Base-by-base conservation (phyloP, 768 basidiomycete genomes). In the Naganishia vishniacii region DNA sequence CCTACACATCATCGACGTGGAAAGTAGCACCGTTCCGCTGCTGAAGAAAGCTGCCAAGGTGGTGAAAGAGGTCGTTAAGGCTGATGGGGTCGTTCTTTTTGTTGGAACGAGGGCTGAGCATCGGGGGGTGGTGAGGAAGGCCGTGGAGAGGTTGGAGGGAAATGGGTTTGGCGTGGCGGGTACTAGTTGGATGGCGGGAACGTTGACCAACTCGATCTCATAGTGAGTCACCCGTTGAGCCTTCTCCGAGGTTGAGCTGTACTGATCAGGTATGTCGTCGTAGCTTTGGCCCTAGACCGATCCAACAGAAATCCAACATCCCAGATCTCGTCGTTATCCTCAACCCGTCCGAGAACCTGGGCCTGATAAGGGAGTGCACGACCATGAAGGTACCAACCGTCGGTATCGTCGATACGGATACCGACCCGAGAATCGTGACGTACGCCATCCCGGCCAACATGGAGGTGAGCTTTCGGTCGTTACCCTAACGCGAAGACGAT, bases 371-470 rank as follows among this genome's bases (percentile, higher is more conserved):
- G 60, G 95, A 99, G 80, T 93, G 91, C 71, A 90, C 91, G 16
- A 81, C 86, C 61, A 83, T 87, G 66, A 87, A 93, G 72, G 84
- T 98, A 62, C 95, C 95, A 0, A 98, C 95, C 0, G 85, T 98
- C 65, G 95, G 87, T 34, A 86, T 98, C 65, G 84, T 93, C 60
- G 95, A 99, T 78, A 90, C 92, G 23, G 91, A 99, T 74, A 88
- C 85, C 45, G 95, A 99, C 79, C 95, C 95, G 5, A 85, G 95
- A 26, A 82, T 91, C 41, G 93, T 99, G 67, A 95, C 97, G 83
- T 98, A 95, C 77, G 88, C 95, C 45, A 97, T 99, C 72, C 93
- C 92, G 0, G 92, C 90, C n/a, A 99, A 98, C 77, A 91, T 94
- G 79, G 95, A 99, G 79, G 77, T 77, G 64, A 70, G 77, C 68